Base-by-base conservation (phyloP, 2,329 filamentous ascomycete genomes). In the Fusarium torreyae region DNA sequence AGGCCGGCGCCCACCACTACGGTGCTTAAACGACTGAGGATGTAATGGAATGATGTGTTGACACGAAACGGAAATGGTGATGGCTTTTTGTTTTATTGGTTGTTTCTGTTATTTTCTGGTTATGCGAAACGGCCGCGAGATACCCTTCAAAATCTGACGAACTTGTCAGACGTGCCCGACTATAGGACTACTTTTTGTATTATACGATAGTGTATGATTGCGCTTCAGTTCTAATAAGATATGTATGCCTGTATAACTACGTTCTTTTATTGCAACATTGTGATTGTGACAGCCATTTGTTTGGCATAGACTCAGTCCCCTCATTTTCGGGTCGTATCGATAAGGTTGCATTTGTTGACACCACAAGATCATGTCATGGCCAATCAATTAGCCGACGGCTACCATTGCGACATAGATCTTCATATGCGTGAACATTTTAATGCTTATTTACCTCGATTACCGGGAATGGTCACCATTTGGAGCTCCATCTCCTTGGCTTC, bases 91-190 rank as follows among this genome's bases (percentile, higher is more conserved):
- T n/a, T 44, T n/a, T 42, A 28, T 42, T 45, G 28, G 38, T n/a
- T 36, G 33, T 49, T 7, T 39, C 26, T 48, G 49, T 50, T 33
- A 20, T 20, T 38, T 57, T 57, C 17, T 24, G 54, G 17, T 56
- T 49, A 70, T 62, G 66, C 63, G 66, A 70, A 49, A 71, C 69
- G 69, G 69, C 69, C 58, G 63, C 57, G 57, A 70, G 69, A 71
- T 71, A 71, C 69, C 69, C 69, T 64, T 70, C 62, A 63, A 56
- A 43, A 66, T 50, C 63, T 61, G 45, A 57, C 48, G 33, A 53
- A 28, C 22, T 43, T 33, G 62, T 67, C 46, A 54, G 64, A 66
- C 45, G 20, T 40, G 36, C 44, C 68, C 54, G 17, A 34, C 39
- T 61, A 54, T 45, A 53, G 39, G 59, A 58, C 36, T 48, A 31